A percentile compares a stretch with the other conserved stretches of the same genome.
Conservation (phyloP, 768 basidiomycete species). For the Tricholoma bakamatsutake region DNA sequence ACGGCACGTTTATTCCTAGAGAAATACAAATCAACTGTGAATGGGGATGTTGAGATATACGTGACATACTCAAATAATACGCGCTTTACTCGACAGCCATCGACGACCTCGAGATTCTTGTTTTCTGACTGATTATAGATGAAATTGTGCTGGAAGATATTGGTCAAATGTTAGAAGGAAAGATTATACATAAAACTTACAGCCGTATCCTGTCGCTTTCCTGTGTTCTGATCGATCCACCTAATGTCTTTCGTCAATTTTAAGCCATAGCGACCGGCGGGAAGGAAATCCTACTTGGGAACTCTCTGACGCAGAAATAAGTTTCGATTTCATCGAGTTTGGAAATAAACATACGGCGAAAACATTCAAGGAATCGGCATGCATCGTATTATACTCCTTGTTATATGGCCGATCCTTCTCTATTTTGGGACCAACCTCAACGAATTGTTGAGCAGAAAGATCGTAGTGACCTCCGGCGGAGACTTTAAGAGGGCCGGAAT, state of each 20-base stretch:
- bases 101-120: constrained; percentile 35
- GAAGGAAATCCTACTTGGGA: constrained; percentile 34
- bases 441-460: constrained; percentile 22
- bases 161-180: too few species aligned
- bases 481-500: constrained; percentile 44
- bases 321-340: too few species aligned
- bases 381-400: constrained; percentile 26
- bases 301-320: constrained; percentile 37
- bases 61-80: constrained; percentile 42
- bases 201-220: constrained; percentile 51
- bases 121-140: constrained; percentile 42
- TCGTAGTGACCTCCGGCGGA: constrained; percentile 41
- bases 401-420: constrained; percentile 30
- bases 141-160: constrained; percentile 28
- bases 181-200: too few species aligned
- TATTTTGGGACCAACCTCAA: too few species aligned
- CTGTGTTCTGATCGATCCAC: constrained; percentile 46
- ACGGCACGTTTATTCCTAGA: constrained; percentile 34
- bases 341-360: too few species aligned
- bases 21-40: background rate
- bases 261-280: background rate
- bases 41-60: background rate
- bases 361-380: too few species aligned
- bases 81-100: constrained; percentile 38
- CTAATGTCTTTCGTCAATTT: constrained; percentile 24